Base-by-base conservation (phyloP, 2,329 filamentous ascomycete genomes). In the Phialophora macrospora region DNA sequence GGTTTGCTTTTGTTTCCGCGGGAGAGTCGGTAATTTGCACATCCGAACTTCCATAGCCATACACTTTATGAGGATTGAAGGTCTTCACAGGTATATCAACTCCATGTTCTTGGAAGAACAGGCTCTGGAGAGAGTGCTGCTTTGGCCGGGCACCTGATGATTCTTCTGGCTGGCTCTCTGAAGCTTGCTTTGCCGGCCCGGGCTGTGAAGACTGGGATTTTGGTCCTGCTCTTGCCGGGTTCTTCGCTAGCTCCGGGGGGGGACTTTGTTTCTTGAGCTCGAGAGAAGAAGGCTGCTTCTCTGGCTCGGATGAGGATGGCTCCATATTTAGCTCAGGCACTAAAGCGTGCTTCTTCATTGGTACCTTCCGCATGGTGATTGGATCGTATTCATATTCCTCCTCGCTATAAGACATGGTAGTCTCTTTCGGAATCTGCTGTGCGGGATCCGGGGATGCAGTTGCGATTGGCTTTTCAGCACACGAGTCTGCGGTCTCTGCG, bases 291-390 rank as follows among this genome's bases (percentile, higher is more conserved):
- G 58, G 4, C 17, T 12, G 30, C 11, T 60, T 49, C 20, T 41
- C 46, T 41, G 3, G 46, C n/a, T 38, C 14, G 24, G 30, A 30
- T 38, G 20, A 24, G 6, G 30, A 9, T 26, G 30, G 28, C 12
- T 51, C 28, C 46, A 20, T 22, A 17, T 54, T 52, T 17, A 22
- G 44, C 22, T 54, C 52, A 7, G 28, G 7, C n/a, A 62, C 62
- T 14, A 22, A 20, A 22, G 30, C 6, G 38, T 41, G 52, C 32
- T 70, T 66, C 69, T 71, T 32, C 34, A 60, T 68, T 69, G 72
- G 75, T 7, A 76, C 71, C 75, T 80, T 81, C 24, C 78, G 75
- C 34, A 78, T 77, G 62, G 74, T 78, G 38, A 81, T 77, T 8
- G 79, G 79, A 48, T 81, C 79, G 66, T 79, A 80, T 57, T 75